Base-by-base conservation (phyloP, 306 rosid genomes). In the Cicer bijugum region DNA sequence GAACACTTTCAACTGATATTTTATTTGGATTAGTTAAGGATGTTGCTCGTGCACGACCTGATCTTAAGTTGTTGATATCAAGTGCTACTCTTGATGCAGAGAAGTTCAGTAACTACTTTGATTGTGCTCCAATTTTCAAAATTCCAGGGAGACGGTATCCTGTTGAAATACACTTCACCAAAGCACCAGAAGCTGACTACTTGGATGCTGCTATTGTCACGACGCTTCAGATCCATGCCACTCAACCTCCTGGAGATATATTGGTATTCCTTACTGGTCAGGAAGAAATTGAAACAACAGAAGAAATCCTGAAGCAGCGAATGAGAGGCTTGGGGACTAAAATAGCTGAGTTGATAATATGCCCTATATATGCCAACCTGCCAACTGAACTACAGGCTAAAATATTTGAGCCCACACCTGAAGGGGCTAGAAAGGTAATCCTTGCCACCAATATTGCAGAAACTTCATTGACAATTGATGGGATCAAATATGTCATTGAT, bases 391-490 rank as follows among this genome's bases (percentile, higher is more conserved):
- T 93, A 67, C 98, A 93, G 75, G 86, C 98, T 60, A 91, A 91
- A 83, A 91, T 89, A 73, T 93, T 93, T 86, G 97, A 93, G 67
- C 92, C 98, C 44, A 89, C 98, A 37, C 97, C 98, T 7, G 85
- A 86, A 84, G 89, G 97, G 77, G 98, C 98, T 53, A 82, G 98
- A 66, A 93, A 91, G 83, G 90, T 93, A 16, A 93, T 93, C 64
- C 92, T 93, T 17, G 98, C 98, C n/a, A 93, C 98, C 75, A 93
- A 93, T 81, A 93, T 93, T 68, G 98, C 98, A 0, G 98, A 93
- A 82, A 93, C 98, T 0, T 93, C 97, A 8, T 83, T 93, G 84
- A 93, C 98, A 15, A 91, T 92, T 71, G 96, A 91, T 82, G 97
- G 98, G 82, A 91, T 93, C 69, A 89, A 91, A 67, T 93, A 91